A percentile compares a stretch with the other conserved stretches of the same genome.
Conservation (phyloP, 2,329 filamentous ascomycete genomes). For the Colletotrichum orbiculare region DNA sequence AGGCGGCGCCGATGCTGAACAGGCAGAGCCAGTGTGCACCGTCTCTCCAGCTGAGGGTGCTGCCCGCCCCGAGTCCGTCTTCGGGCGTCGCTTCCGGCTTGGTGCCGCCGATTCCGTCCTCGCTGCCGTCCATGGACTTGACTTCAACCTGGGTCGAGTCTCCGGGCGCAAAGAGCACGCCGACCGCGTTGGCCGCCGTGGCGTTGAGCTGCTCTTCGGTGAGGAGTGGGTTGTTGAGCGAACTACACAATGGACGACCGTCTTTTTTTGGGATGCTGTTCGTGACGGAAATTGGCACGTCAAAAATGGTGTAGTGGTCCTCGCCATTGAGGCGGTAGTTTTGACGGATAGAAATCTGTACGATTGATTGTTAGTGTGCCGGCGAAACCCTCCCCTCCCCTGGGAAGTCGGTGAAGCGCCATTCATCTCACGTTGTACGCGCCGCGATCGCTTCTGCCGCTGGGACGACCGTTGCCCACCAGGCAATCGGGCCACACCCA, state of each 20-base stretch:
- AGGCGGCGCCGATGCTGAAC: constrained; percentile 44
- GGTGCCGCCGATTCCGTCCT: constrained; percentile 43
- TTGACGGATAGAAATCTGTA: constrained; percentile 75
- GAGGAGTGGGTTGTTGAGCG: constrained; percentile 63
- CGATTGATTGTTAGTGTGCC: constrained; percentile 5
- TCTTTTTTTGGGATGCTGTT: constrained; percentile 66
- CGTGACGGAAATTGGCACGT: constrained; percentile 75
- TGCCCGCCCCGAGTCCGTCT: constrained; percentile 48
- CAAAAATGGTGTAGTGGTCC: constrained; percentile 76
- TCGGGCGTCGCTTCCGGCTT: constrained; percentile 44
- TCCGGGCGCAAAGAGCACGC: constrained; percentile 63
- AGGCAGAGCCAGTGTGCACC: constrained; percentile 47
- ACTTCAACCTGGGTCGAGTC: constrained; percentile 59
- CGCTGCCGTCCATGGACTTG: constrained; percentile 35
- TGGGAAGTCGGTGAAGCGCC: background rate
- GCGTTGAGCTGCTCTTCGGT: constrained; percentile 57
- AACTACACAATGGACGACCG: constrained; percentile 60
- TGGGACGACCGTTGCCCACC: constrained; percentile 66
- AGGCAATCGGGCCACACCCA: constrained; percentile 79
- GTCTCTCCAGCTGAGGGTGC: constrained; percentile 46
- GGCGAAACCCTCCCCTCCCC: background rate
- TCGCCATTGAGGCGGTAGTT: constrained; percentile 73
- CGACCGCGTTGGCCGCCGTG: constrained; percentile 54
- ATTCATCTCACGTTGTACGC: constrained; percentile 66
- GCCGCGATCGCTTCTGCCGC: constrained; percentile 64